Base-by-base conservation (phyloP, 495 filamentous ascomycete species). In the Mycothermus thermophilus region DNA sequence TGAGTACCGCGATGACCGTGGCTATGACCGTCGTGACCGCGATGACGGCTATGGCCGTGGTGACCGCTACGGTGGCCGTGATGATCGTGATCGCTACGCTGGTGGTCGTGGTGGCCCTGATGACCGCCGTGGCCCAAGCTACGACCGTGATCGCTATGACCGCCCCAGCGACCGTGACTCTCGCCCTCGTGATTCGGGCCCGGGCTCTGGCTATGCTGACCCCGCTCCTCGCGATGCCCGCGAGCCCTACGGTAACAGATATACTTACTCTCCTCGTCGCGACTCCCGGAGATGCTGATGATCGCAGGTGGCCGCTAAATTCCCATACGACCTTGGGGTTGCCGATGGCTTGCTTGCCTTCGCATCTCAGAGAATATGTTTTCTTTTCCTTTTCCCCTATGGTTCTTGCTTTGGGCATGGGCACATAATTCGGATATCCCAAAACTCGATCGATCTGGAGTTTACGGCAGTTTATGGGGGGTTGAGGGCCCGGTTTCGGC, bases 161-260 rank as follows among this genome's bases (percentile, higher is more conserved):
- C 67, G 72, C 20, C 52, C 59, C 43, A 55, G 47, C 34, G 58
- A 63, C 33, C 55, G 64, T 4, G 63, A 64, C 32, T 60, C 47
- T 33, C 50, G 57, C 31, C 62, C 66, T 44, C 66, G 69, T 27
- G 69, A 72, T 32, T 44, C 63, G 13, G 62, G 58, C 40, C 47
- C 72, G 30, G 54, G 54, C 33, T 54, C 56, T 31, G 62, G 58
- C 44, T 69, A 77, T 43, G 68, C 60, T 44, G 77, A 76, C 27
- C 46, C 70, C 34, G 74, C 68, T 42, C 62, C 74, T 52, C 74
- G 75, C 41, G 77, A 78, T 23, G 57, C 59, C 41, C 74, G 79
- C 40, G 78, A 57, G 40, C 51, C 52, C 21, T 55, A 55, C 29
- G 52, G 52, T 55, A 55, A 34, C 14, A 3, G 10, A 11, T 22